Conservation (phyloP, 805 yeast species). For the Priceomyces carsonii region DNA sequence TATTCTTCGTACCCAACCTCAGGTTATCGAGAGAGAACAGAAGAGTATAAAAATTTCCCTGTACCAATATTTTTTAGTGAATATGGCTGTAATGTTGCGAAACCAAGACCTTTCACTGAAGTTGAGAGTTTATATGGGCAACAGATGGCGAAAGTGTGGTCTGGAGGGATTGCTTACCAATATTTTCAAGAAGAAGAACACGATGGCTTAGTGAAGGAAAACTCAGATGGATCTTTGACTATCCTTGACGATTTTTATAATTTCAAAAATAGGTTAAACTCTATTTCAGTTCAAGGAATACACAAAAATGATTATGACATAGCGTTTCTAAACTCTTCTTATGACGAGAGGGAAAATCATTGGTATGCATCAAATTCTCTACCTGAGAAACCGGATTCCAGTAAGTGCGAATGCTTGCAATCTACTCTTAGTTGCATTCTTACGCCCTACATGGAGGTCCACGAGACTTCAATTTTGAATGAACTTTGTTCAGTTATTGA, state of each 20-base stretch:
- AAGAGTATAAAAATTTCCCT: constrained; percentile 26
- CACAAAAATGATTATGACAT: constrained; percentile 5
- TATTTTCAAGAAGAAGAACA: constrained; percentile 35
- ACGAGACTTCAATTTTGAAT: constrained; percentile 20
- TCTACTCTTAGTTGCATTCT: constrained; percentile 39
- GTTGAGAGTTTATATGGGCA: constrained; percentile 34
- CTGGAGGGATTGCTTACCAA: constrained; percentile 41
- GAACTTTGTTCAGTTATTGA: constrained; percentile 38
- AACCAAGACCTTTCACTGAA: constrained; percentile 41
- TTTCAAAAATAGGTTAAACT: constrained; percentile 23
- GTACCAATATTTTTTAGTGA: constrained; percentile 42
- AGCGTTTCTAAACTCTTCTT: constrained; percentile 1
- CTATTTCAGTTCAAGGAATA: constrained; percentile 20
- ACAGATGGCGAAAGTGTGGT: constrained; percentile 37
- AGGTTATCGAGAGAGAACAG: constrained; percentile 37
- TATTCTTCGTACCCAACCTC: constrained; percentile 36
- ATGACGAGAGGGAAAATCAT: constrained; percentile 4
- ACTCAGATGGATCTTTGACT: constrained; percentile 23
- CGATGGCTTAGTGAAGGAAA: constrained; percentile 36
- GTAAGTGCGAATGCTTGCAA: constrained; percentile 47
- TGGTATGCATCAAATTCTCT: constrained; percentile 24
- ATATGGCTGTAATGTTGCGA: constrained; percentile 37
- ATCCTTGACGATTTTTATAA: constrained; percentile 30
- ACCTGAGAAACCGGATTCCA: constrained; percentile 44
- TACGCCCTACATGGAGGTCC: constrained; percentile 21